Base-by-base conservation (phyloP, 768 basidiomycete species). In the Mycena alexandri region DNA sequence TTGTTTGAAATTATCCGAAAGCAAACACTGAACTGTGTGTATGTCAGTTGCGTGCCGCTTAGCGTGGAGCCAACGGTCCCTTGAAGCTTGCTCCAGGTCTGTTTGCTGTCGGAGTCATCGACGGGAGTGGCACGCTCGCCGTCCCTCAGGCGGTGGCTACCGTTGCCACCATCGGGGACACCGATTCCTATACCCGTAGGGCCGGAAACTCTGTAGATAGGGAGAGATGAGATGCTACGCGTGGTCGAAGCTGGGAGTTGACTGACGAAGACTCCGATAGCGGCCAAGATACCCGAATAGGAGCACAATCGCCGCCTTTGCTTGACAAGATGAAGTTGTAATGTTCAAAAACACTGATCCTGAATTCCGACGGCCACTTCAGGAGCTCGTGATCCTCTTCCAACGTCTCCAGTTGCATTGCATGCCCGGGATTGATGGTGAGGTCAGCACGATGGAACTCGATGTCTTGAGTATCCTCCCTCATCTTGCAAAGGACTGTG, bases 191-290 rank as follows among this genome's bases (percentile, higher is more conserved):
- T 51, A 51, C 34, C 50, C 50, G 50, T 51, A 51, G 50, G 50
- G 50, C 50, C 50, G 50, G 50, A 51, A 51, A 51, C 50, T 51
- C 50, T 51, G 29, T 51, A 51, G 50, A 51, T 53, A 53, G 52
- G 17, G 52, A 53, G 52, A 53, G 33, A 38, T 53, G 52, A 53
- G 52, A 53, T 53, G 52, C 52, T 33, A 33, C 50, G 50, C 50
- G 50, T 33, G 50, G 50, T 51, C 33, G 33, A 53, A 48, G 53
- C 21, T 55, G 53, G 53, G 12, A 38, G 29, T 57, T 43, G 36
- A 53, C 50, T 33, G 11, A 51, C 50, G 16, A 51, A 14, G 29
- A 51, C 50, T 51, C 50, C 14, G 50, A 51, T 51, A 51, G 29
- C 11, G 50, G 50, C 50, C 50, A 51, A 51, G 50, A 51, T 33